Evolutionary conservation across 352 stramenopile genomes (phyloP).

Genomic region (Phytophthora constricta): DNA sequence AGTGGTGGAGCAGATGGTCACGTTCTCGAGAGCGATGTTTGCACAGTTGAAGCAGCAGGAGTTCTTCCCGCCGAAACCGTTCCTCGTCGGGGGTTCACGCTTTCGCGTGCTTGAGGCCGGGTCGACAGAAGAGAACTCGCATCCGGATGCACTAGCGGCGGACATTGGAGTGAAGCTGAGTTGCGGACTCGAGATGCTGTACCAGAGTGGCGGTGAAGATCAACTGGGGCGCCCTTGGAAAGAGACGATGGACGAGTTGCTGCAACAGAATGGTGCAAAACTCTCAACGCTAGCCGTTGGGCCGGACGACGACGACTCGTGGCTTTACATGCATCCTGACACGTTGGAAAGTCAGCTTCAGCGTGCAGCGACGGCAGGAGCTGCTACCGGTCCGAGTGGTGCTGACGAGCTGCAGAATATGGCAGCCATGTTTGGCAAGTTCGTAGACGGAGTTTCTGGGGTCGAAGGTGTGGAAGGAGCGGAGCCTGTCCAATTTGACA

Average conservation of each 20-base stretch:
- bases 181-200: slow-evolving; percentile 81
- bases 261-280: slow-evolving; percentile 11
- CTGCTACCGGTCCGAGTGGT: slow-evolving; percentile 30
- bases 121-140: slow-evolving; percentile 12
- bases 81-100: slow-evolving; percentile 36
- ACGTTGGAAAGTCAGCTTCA: slow-evolving; percentile 73
- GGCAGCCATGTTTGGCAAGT: slow-evolving; percentile 78
- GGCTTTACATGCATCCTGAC: slow-evolving; percentile 81
- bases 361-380: slow-evolving; percentile 23
- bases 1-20: slow-evolving; percentile 45
- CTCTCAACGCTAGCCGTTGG: slow-evolving; percentile 13
- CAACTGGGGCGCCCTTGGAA: slow-evolving; percentile 53
- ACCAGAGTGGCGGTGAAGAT: slow-evolving; percentile 48
- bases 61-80: slow-evolving; percentile 71
- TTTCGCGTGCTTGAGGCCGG: slow-evolving; percentile 22
- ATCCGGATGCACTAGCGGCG: slow-evolving; percentile 39
- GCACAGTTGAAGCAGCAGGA: slow-evolving; percentile 83
- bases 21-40: slow-evolving; percentile 85
- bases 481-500: slow-evolving; percentile 69
- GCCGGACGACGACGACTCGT: slow-evolving; percentile 76
- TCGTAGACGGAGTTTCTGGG: slow-evolving; percentile 65
- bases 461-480: slow-evolving; percentile 71
- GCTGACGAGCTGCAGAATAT: slow-evolving; percentile 75
- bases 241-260: slow-evolving; percentile 41
- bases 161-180: slow-evolving; percentile 81